A percentile compares a stretch with the other conserved stretches of the same genome.
phyloP scores from a whole-genome alignment of 495 filamentous ascomycete species.

The Annulohypoxylon moriforme region DNA sequence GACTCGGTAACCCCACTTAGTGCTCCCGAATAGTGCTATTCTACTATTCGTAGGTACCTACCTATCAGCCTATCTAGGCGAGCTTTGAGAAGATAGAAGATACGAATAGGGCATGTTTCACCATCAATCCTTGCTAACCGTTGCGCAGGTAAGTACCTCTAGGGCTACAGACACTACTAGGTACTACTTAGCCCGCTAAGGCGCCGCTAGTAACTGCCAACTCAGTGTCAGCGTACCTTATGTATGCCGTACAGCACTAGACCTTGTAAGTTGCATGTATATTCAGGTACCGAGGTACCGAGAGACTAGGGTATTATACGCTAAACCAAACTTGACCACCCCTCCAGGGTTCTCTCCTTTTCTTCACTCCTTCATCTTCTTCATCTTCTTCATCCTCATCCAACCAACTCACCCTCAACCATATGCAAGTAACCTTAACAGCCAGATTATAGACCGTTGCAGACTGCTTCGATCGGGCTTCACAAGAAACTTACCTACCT shows the following conservation, averaged over 20 bases:
- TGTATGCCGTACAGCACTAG: conserved; percentile 29
- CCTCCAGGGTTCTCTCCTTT: conserved; percentile 4
- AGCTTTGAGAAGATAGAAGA: not conserved
- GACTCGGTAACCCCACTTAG: conserved; percentile 4
- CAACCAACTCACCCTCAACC: conserved; percentile 8
- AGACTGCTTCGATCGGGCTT: not conserved
- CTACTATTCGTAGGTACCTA: too few species aligned
- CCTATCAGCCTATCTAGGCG: conserved; percentile 5
- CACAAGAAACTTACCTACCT: not conserved
- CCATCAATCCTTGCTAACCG: conserved; percentile 26
- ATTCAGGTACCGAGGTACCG: not conserved
- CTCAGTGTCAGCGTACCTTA: conserved; percentile 26
- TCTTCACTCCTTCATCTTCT: conserved; percentile 17
- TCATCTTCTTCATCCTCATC: conserved; percentile 9
- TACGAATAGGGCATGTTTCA: conserved; percentile 33
- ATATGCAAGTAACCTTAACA: conserved; percentile 33
- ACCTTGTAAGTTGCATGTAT: conserved; percentile 24
- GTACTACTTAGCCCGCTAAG: not conserved
- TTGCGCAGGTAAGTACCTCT: conserved; percentile 4
- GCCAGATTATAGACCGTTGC: conserved; percentile 11
- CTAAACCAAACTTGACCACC: conserved; percentile 6
- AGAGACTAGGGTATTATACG: not conserved
- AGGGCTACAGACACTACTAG: too few species aligned
- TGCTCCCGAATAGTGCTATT: too few species aligned
- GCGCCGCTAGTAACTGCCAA: conserved; percentile 26